Evolutionary conservation across 331 rosid genomes (phyloP), one percentile per base, ranked within the genome.

Genomic region (Quercus tomentella): DNA sequence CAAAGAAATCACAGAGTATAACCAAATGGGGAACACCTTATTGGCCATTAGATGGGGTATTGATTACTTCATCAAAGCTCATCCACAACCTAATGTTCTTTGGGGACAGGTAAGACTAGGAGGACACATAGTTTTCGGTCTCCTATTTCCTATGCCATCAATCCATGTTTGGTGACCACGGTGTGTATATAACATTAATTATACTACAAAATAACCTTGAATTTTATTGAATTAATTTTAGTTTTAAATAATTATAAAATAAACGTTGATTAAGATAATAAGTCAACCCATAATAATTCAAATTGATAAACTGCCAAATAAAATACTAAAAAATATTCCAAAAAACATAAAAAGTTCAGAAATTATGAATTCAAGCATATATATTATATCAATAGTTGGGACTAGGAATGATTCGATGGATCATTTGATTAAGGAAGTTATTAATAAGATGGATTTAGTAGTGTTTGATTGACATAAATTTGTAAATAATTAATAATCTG

Each of bases 31-130:
- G 31, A 66, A 89, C 7, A 51, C 91, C 4, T 73, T 93, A 56
- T n/a, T 87, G 90, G 92, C 98, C 61, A 89, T 93, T 62, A 84
- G 83, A 76, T 93, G 98, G 97, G 95, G 89, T 45, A 91, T 97
- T 43, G 98, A 91, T 62, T 93, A 93, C 77, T 81, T 93, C 87
- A 76, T 93, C 56, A 91, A 91, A 83, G 97, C 97, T 35, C 97
- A 93, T 77, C 76, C 95, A 41, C 92, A 91, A 67, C 92, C 89
- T 77, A 84, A 93, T 85, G 90, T 90, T 85, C 98, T 93, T 33
- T 93, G 96, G 97, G 91, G 90, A 75, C 95, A 93, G 91, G 97
- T 92, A 86, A 68, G 49, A 9, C 75, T 79, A 11, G 49, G n/a
- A 67, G 17, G 15, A 60, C 49, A 1, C 10, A 57, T 7, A 11